Conservation (phyloP, 441 rosid species). For the Corymbia citriodora region DNA sequence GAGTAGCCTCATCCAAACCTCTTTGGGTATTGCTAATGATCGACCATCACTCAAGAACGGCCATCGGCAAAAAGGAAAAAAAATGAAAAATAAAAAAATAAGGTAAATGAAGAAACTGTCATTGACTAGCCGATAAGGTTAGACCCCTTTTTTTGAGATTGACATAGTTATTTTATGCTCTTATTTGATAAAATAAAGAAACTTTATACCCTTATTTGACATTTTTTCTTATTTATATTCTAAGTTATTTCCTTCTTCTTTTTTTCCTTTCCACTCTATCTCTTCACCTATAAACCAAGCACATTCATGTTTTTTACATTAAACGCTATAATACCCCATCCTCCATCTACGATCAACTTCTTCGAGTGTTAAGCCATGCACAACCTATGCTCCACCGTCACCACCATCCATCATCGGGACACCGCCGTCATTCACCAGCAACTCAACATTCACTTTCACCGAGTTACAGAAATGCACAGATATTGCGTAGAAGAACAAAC, state of each 20-base stretch:
- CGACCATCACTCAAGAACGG: background rate
- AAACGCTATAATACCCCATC: background rate
- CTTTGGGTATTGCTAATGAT: accelerated
- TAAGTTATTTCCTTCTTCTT: background rate
- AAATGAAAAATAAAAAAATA: accelerated
- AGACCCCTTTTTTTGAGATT: background rate
- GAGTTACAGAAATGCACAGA: background rate
- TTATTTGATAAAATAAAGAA: too few relatives aligned
- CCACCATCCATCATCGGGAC: background rate
- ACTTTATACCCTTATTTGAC: background rate
- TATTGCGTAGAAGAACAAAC: background rate
- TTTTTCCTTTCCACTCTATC: background rate
- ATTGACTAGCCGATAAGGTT: background rate
- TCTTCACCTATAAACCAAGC: background rate
- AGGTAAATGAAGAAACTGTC: background rate
- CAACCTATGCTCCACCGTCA: background rate
- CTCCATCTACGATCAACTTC: background rate
- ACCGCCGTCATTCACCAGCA: background rate
- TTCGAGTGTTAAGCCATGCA: background rate
- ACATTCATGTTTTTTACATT: background rate
- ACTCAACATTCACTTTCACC: background rate
- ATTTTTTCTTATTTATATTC: too few relatives aligned
- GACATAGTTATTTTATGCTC: too few relatives aligned
- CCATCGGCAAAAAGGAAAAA: background rate
- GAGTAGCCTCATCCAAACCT: accelerated